Base-by-base conservation (phyloP, 345 rosid species). In the Raphanus raphanistrum region DNA sequence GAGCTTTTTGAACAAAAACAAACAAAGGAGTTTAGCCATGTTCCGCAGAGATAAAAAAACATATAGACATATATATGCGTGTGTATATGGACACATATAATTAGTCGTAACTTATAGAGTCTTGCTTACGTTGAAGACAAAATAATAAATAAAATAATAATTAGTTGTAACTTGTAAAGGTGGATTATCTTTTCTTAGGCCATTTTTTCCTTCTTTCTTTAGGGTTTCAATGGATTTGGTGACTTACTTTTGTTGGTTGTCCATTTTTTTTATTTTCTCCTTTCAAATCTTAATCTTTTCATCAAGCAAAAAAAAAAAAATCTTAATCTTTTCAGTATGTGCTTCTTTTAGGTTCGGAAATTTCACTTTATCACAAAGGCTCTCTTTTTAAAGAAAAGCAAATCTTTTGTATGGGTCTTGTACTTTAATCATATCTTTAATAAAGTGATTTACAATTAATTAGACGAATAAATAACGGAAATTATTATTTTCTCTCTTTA, bases 181-280 rank as follows among this genome's bases (percentile, higher is more conserved):
- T 64, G 58, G 48, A 45, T 80, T 69, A 69, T 79, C 75, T 74
- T 74, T 74, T 73, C 55, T 68, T 36, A 62, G 59, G 71, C 32
- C 36, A 66, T 68, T 52, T 68, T 52, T 48, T 61, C 38, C 12
- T 54, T 74, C 55, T 63, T 63, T 36, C 66, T 73, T 76, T 84
- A 68, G 63, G 68, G 73, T 77, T 84, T 81, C 76, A 80, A 71
- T 82, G 84, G 76, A 78, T 76, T 79, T 82, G 86, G 82, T 78
- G 80, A 78, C 79, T 68, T 29, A 63, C 84, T 82, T 80, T 76
- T 80, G 76, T 64, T 73, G 82, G 73, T 77, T 73, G 13, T 79
- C 35, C 76, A 45, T n/a, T 32, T 26, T 70, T 41, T 64, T 17
- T 1, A 2, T 68, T 68, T 69, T 75, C 68, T 63, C 76, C 67